phyloP scores from a whole-genome alignment of 805 yeast genomes.

The Metschnikowia shivogae region DNA sequence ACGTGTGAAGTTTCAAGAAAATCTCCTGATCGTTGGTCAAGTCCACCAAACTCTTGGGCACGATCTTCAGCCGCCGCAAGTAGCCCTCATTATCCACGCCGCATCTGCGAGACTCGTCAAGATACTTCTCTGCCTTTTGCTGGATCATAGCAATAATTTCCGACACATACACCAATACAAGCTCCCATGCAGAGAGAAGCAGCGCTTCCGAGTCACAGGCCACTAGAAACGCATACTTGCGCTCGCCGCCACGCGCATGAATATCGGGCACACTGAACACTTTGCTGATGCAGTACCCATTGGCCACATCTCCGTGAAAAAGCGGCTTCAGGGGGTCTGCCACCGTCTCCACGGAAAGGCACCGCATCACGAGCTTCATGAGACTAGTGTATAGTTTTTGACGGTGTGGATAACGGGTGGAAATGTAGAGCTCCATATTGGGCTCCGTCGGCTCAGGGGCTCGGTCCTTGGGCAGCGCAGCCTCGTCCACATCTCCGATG shows the following conservation, averaged over 20 bases:
- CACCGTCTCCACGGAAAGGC: conserved; percentile 64
- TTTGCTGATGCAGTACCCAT: conserved; percentile 57
- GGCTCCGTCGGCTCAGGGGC: conserved; percentile 16
- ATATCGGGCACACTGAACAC: conserved; percentile 61
- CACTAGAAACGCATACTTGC: conserved; percentile 60
- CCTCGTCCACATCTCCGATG: neutral
- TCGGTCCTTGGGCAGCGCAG: conserved; percentile 38
- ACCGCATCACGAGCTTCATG: conserved; percentile 57
- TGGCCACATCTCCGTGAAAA: conserved; percentile 56
- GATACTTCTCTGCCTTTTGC: conserved; percentile 14
- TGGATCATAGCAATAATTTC: conserved; percentile 22
- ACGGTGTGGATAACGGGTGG: conserved; percentile 58
- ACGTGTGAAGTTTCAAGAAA: conserved; percentile 57
- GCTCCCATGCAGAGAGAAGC: conserved; percentile 53
- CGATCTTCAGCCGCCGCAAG: conserved; percentile 52
- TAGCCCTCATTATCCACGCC: conserved; percentile 45
- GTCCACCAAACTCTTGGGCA: conserved; percentile 53
- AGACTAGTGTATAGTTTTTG: conserved; percentile 48
- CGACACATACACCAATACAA: conserved; percentile 37
- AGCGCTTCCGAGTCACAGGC: conserved; percentile 52
- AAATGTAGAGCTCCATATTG: conserved; percentile 29
- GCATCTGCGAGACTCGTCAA: conserved; percentile 10
- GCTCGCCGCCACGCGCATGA: conserved; percentile 70
- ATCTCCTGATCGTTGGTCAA: conserved; percentile 51
- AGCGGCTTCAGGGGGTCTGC: conserved; percentile 57